Conservation (phyloP, 768 basidiomycete genomes). For the Mycena polygramma region DNA sequence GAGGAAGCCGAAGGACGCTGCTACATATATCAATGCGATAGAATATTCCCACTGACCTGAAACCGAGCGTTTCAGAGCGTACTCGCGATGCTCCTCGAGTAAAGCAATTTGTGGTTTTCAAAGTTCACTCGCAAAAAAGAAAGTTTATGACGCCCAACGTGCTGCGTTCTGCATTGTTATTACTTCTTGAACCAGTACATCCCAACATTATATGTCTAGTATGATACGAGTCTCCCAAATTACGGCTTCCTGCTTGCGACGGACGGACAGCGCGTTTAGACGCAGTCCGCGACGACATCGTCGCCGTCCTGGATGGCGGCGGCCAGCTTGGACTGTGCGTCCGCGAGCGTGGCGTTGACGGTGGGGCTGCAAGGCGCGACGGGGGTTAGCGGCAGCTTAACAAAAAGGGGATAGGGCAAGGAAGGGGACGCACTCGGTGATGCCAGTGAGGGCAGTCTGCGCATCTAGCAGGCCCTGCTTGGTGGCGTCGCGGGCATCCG, state of each 20-base stretch:
- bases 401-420: background rate
- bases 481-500: constrained; percentile 37
- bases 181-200: constrained; percentile 30
- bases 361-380: constrained; percentile 2
- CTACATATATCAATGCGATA: background rate
- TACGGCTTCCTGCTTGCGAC: no score
- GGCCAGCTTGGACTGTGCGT: constrained; percentile 34
- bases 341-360: constrained; percentile 16
- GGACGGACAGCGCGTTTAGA: background rate
- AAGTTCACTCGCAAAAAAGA: background rate
- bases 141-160: constrained; percentile 26
- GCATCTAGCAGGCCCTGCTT: constrained; percentile 36
- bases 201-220: constrained; percentile 14
- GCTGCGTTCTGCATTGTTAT: constrained; percentile 33
- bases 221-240: no score
- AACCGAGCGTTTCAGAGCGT: no score
- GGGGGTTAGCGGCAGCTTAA: background rate
- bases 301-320: constrained; percentile 28
- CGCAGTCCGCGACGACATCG: constrained; percentile 35
- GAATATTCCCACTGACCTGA: no score
- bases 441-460: constrained; percentile 34
- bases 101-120: no score
- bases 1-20: no score
- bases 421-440: constrained; percentile 28
- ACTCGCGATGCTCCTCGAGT: no score